These are phyloP conservation scores for Malassezia japonica DNA, from an alignment of 1,284 basidiomycete species.

Conservation along the genomic window DNA sequence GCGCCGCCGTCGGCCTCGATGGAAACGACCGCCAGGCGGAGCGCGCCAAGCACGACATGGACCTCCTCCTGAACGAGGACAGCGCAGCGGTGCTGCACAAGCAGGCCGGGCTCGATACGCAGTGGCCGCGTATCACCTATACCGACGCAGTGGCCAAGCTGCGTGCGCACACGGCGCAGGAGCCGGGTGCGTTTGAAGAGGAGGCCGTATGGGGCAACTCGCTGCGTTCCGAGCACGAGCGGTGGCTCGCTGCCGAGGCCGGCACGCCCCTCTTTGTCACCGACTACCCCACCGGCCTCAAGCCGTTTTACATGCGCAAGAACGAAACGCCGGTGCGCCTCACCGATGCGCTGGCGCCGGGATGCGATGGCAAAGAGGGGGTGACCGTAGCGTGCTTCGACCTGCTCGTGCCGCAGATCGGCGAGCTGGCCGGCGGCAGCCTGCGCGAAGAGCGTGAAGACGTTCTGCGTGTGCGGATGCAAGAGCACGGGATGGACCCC, in stretches of 20 bases:
- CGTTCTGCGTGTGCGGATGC: conserved; percentile 17
- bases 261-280: conserved; percentile 78
- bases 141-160: conserved; percentile 64
- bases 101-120: conserved; percentile 15
- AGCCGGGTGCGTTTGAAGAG: conserved; percentile 13
- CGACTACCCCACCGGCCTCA: conserved; percentile 70
- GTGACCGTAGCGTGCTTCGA: conserved; percentile 88
- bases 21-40: neutral
- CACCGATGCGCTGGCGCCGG: conserved; percentile 49
- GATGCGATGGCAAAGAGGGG: conserved; percentile 25
- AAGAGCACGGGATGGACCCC: conserved; percentile 2
- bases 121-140: conserved; percentile 72
- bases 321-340: neutral
- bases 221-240: conserved; percentile 82
- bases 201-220: conserved; percentile 62
- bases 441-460: conserved; percentile 73
- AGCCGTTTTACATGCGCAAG: conserved; percentile 86
- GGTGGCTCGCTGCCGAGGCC: conserved; percentile 65
- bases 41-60: conserved; percentile 22
- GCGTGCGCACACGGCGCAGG: conserved; percentile 48
- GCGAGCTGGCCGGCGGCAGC: conserved; percentile 85
- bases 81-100: neutral
- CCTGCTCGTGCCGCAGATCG: conserved; percentile 73
- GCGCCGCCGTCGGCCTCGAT: conserved; percentile 5
- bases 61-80: neutral